Base-by-base conservation (phyloP, 2,329 filamentous ascomycete genomes). In the Fusarium compactum region DNA sequence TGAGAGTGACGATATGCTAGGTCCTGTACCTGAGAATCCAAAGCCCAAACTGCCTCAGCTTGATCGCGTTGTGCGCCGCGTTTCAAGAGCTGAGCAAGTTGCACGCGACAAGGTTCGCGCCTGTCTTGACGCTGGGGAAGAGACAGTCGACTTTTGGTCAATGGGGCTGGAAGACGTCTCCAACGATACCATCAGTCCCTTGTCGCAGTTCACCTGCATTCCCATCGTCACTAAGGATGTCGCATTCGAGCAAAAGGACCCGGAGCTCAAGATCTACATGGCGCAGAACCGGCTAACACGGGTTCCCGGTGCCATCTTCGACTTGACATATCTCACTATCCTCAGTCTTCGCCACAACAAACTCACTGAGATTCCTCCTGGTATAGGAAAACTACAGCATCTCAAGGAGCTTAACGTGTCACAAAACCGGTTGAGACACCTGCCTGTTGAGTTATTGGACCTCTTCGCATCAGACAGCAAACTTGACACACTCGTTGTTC, bases 261-360 rank as follows among this genome's bases (percentile, higher is more conserved):
- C 90, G 0, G 80, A 84, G 53, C 80, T 93, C 48, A 85, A 89
- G 71, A 77, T 94, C 2, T 91, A 87, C 62, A 80, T 94, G 16
- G 85, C 85, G 15, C 83, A 82, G 55, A 94, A 93, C 73, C 76
- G 78, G 1, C 82, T 94, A 6, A 78, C 77, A 4, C 80, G 80
- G 16, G 80, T 92, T 3, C 91, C 91, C 0, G 81, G 83, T 4
- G 85, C 87, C 50, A 78, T 93, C 4, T 91, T 92, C 73, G 84
- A 87, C 48, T 80, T 93, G 4, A 81, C 88, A 24, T 82, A 88
- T 71, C 81, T 93, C 30, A 90, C 87, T 0, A 86, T 90, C 18
- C 84, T 94, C 15, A 92, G 87, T 71, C 82, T 94, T 18, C 87
- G 91, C 38, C 86, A 85, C 64, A 93, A 93, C 72, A 77, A 83